phyloP scores from a whole-genome alignment of 495 filamentous ascomycete species.

The Podospora pseudocomata region DNA sequence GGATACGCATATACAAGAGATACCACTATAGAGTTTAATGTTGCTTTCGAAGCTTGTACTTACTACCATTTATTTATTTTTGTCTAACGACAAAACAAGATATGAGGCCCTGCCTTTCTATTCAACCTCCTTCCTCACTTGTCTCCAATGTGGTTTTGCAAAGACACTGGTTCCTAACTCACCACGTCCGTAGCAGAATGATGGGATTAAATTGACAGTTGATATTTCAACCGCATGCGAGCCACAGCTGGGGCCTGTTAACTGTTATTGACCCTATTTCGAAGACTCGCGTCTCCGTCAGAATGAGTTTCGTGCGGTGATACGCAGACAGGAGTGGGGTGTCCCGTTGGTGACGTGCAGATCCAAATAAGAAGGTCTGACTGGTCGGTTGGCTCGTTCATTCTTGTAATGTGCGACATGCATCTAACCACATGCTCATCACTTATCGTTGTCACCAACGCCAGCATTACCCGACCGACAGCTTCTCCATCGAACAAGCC shows the following conservation, averaged over 20 bases:
- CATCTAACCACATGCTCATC: not conserved
- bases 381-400: not conserved
- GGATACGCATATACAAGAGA: not conserved
- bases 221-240: not conserved
- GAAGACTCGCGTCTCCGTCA: not conserved
- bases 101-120: not conserved
- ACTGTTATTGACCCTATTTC: not conserved
- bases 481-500: too few relatives aligned
- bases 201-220: too few relatives aligned
- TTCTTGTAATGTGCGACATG: not conserved
- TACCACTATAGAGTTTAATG: not conserved
- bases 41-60: not conserved
- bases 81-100: not conserved
- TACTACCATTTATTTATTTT: not conserved
- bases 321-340: not conserved
- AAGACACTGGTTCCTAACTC: too few relatives aligned
- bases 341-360: not conserved
- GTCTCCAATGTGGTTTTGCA: too few relatives aligned
- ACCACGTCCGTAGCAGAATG: too few relatives aligned
- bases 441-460: not conserved
- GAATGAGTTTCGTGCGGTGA: not conserved
- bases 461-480: too few relatives aligned
- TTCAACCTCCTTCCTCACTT: not conserved
- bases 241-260: not conserved
- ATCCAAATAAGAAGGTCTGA: not conserved